Evolutionary conservation across 2,329 filamentous ascomycete genomes (phyloP), one percentile per base, ranked within the genome.

Genomic region (Fonsecaea monophora): DNA sequence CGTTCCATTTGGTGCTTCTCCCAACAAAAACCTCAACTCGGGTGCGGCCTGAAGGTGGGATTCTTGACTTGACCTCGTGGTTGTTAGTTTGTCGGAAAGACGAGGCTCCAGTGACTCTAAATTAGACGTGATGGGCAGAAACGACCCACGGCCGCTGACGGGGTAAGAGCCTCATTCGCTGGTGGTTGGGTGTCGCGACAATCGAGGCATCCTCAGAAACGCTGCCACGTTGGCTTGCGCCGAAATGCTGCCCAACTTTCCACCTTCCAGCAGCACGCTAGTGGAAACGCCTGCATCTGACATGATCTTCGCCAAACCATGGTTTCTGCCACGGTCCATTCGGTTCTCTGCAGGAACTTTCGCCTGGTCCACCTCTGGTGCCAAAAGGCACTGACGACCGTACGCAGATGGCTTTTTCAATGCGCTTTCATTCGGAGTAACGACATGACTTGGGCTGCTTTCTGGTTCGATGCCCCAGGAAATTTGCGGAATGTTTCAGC

Each of bases 131-230:
- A 59, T 60, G 58, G 34, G 37, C 60, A 48, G 25, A n/a, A 30
- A 60, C 45, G 62, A 64, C 54, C 62, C 68, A 66, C 59, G 48
- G 21, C 30, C 35, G 53, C 35, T 42, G 42, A 60, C 25, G 35
- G 38, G 48, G 40, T 48, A n/a, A 25, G 37, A 32, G 21, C 56
- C 50, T 62, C 40, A 70, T 70, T 70, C 63, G 68, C 57, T 42
- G 34, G 21, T 12, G 55, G 65, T 68, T 56, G 66, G 66, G 66
- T 70, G 50, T 53, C 48, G 63, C 56, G 58, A 64, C 50, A 66
- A 58, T 62, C 57, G 61, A 66, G 68, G 68, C 68, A 70, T 57
- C 68, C 68, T 65, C 62, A 68, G 66, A 70, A 68, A 66, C 13
- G 42, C 60, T 70, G 68, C 68, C 68, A 70, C 68, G 68, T 70